Conservation (phyloP, 768 basidiomycete genomes). For the Kockovaella imperatae region DNA sequence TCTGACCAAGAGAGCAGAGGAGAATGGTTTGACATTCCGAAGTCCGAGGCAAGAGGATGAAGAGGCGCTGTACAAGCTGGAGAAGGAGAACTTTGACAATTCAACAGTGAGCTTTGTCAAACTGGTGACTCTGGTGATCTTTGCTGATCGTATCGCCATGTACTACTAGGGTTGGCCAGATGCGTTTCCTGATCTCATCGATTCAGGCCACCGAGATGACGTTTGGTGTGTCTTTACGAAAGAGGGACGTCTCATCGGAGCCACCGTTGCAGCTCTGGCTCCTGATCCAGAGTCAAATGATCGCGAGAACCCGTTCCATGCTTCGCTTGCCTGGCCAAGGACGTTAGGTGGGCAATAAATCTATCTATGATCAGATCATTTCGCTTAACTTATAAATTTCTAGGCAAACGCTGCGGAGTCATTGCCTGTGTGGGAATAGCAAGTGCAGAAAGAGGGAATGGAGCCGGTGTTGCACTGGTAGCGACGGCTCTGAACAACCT, state of each 20-base stretch:
- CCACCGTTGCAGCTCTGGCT: constrained; percentile 4
- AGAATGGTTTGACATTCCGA: neutral
- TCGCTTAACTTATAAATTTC: neutral
- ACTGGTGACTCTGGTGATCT: neutral
- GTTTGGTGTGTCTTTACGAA: constrained; percentile 1
- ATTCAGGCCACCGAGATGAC: constrained; percentile 2
- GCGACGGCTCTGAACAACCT: constrained; percentile 1
- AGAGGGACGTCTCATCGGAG: constrained; percentile 1
- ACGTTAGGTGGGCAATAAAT: constrained; percentile 1
- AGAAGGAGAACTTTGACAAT: constrained; percentile 2
- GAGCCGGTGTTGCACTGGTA: constrained; percentile 3
- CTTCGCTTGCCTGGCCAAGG: constrained; percentile 1
- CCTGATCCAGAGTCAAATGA: neutral
- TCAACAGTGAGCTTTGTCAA: constrained; percentile 1
- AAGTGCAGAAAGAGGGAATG: neutral
- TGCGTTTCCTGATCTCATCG: neutral
- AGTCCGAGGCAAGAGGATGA: constrained; percentile 2
- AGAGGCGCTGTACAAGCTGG: neutral
- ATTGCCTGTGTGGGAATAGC: constrained; percentile 9
- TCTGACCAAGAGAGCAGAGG: constrained; percentile 2
- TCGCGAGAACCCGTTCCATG: neutral
- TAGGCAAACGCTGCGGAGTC: constrained; percentile 3
- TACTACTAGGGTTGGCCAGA: constrained; percentile 7
- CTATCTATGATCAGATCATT: neutral
- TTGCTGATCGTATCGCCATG: neutral